Percentiles rank a stretch among this genome's conserved stretches.
phyloP scores from a whole-genome alignment of 371 early-diverging fungal genomes.

The Apophysomyces elegans region DNA sequence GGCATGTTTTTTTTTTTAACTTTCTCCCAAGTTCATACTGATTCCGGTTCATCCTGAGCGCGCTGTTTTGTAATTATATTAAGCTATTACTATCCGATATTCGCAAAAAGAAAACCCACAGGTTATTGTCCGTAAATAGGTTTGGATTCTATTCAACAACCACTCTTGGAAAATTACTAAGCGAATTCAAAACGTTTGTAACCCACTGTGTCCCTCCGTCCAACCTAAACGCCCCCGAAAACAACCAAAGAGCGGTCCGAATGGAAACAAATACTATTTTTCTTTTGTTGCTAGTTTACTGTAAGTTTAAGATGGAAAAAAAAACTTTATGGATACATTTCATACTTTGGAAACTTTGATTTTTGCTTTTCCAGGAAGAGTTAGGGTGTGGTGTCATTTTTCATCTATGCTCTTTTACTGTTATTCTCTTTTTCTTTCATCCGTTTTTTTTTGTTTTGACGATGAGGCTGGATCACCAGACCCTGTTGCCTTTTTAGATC shows the following conservation, averaged over 20 bases:
- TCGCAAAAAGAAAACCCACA: no score
- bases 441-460: neutral
- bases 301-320: neutral
- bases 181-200: neutral
- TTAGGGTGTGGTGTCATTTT: neutral
- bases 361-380: neutral
- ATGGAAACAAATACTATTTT: neutral
- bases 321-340: neutral
- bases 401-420: constrained; percentile 1
- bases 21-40: no score
- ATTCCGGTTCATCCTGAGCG: no score
- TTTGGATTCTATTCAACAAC: no score
- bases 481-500: no score
- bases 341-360: neutral
- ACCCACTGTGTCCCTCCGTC: neutral
- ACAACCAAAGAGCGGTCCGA: neutral
- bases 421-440: neutral
- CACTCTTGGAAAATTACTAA: neutral
- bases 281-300: neutral
- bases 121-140: no score
- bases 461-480: no score
- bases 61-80: no score
- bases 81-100: no score
- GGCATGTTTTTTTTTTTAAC: no score
- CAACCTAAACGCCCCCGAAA: neutral